Percentiles rank a stretch among this genome's conserved stretches.
phyloP scores from a whole-genome alignment of 163 green algal genomes.

The Chlorella variabilis region DNA sequence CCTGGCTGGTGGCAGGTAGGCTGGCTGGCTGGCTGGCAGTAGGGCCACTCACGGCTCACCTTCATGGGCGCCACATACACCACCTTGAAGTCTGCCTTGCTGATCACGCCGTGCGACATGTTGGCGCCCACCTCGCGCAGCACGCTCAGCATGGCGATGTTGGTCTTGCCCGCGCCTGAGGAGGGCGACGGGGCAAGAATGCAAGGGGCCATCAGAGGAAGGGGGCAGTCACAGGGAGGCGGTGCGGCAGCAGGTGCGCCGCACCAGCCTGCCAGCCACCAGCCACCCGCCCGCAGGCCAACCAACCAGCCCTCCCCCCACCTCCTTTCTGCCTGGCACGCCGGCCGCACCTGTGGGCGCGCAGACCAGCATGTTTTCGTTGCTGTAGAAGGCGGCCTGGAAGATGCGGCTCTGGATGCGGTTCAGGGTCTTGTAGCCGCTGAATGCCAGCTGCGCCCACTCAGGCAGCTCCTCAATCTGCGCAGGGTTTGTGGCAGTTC shows the following conservation, averaged over 20 bases:
- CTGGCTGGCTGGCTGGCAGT: neutral
- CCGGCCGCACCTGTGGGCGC: conserved; percentile 86
- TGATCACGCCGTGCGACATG: conserved; percentile 52
- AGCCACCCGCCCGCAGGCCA: too few species aligned
- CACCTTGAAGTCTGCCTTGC: conserved; percentile 92
- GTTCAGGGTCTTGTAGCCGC: conserved; percentile 83
- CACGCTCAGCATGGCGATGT: conserved; percentile 98
- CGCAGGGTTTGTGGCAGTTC: too few species aligned
- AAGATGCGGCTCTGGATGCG: conserved; percentile 96
- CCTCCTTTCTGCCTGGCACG: too few species aligned
- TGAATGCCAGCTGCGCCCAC: conserved; percentile 79
- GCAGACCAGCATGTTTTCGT: conserved; percentile 97
- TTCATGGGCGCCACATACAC: conserved; percentile 99
- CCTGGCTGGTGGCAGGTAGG: neutral
- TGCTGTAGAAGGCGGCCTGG: conserved; percentile 79
- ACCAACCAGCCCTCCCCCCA: too few species aligned
- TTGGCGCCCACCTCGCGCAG: conserved; percentile 86
- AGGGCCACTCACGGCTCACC: conserved; percentile 5
- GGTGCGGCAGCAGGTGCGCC: too few species aligned
- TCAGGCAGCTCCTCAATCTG: conserved; percentile 81
- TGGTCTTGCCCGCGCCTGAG: conserved; percentile 96
- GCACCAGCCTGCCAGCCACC: too few species aligned
- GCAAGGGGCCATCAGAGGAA: neutral
- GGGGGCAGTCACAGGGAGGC: too few species aligned
- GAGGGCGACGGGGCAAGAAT: neutral